Conservation (phyloP, 805 yeast species). For the Cyberlindnera mycetangii region DNA sequence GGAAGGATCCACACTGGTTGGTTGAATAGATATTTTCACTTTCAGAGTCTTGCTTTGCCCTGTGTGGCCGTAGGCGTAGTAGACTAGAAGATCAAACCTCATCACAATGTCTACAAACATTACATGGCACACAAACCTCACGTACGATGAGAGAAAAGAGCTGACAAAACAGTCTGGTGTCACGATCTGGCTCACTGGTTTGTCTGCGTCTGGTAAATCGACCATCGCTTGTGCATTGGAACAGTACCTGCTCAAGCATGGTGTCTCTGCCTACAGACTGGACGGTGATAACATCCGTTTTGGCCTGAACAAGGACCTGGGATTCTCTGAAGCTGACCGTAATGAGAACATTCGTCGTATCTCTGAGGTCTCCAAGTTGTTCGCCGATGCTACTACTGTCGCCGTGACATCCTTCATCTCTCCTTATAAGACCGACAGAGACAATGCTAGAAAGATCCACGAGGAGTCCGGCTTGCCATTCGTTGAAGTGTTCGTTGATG, state of each 20-base stretch:
- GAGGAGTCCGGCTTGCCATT: constrained; percentile 73
- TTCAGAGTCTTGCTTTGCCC: neutral
- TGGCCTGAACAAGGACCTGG: constrained; percentile 92
- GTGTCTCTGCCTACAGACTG: constrained; percentile 75
- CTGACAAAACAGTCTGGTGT: constrained; percentile 80
- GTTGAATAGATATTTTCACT: neutral
- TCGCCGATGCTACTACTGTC: constrained; percentile 88
- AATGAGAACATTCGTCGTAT: constrained; percentile 94
- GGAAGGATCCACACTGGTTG: neutral
- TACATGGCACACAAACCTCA: constrained; percentile 92
- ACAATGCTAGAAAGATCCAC: constrained; percentile 82
- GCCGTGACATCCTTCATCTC: constrained; percentile 91
- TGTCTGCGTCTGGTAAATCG: constrained; percentile 87
- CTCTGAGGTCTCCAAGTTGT: constrained; percentile 88
- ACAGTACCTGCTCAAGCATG: constrained; percentile 68
- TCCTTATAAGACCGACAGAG: constrained; percentile 85
- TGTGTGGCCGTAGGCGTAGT: neutral
- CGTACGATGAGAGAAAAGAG: constrained; percentile 73
- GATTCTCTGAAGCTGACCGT: constrained; percentile 87
- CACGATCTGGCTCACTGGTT: constrained; percentile 93
- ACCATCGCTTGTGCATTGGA: constrained; percentile 95
- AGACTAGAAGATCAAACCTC: neutral
- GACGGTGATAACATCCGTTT: constrained; percentile 95
- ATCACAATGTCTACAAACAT: constrained; percentile 85
- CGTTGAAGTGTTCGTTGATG: constrained; percentile 89